Percentiles rank a stretch among this genome's conserved stretches.
Conservation (phyloP, 2,329 filamentous ascomycete species). For the Fusarium multiceps region DNA sequence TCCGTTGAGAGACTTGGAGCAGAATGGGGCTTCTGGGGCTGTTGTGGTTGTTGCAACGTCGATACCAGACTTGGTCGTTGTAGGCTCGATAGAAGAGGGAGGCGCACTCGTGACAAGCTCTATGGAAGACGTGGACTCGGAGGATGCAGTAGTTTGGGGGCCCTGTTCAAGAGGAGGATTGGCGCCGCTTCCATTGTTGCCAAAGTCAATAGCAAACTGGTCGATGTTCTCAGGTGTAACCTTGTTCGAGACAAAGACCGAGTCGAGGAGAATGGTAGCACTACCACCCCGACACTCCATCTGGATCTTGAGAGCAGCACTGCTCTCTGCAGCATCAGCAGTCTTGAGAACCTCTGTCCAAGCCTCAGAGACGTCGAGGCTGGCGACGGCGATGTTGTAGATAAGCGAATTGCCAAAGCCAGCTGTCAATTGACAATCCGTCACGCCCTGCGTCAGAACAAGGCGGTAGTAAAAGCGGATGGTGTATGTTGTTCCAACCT, state of each 20-base stretch:
- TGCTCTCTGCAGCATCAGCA: background rate
- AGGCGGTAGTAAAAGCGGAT: slow-evolving; percentile 17
- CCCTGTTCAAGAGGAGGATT: slow-evolving; percentile 1
- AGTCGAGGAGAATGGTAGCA: slow-evolving; percentile 10
- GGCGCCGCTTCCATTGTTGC: background rate
- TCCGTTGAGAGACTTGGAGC: slow-evolving; percentile 12
- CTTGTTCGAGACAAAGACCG: slow-evolving; percentile 8
- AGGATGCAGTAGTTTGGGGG: background rate
- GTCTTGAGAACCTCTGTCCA: slow-evolving; percentile 11
- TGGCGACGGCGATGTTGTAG: background rate
- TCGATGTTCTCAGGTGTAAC: background rate
- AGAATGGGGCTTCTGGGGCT: background rate
- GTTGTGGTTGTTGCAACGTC: background rate
- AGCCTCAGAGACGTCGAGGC: background rate
- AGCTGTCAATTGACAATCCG: background rate
- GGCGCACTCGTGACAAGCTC: background rate
- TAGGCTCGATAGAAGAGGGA: background rate
- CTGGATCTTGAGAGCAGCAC: background rate
- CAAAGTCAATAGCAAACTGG: slow-evolving; percentile 9
- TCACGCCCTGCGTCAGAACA: slow-evolving; percentile 1
- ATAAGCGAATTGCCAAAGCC: background rate
- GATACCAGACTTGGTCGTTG: background rate
- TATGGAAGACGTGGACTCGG: background rate
- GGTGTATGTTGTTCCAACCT: slow-evolving; percentile 2
- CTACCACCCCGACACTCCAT: slow-evolving; percentile 13